Conservation (phyloP, 352 stramenopile species). For the Lagenidium giganteum region DNA sequence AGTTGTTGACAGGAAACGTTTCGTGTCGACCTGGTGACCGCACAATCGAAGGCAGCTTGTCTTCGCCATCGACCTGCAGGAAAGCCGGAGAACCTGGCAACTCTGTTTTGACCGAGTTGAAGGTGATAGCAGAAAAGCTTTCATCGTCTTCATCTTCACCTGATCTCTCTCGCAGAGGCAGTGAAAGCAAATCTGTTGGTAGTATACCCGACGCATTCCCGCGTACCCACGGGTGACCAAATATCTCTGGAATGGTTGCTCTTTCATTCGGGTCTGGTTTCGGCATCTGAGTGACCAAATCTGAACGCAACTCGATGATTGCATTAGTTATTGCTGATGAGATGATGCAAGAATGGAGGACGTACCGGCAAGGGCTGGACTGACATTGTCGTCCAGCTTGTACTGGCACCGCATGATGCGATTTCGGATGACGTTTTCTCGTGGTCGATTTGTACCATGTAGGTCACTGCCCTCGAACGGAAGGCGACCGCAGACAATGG, state of each 20-base stretch:
- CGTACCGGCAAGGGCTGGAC: conserved; percentile 45
- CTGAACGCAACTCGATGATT: conserved; percentile 12
- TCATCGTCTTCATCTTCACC: conserved; percentile 39
- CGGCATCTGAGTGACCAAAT: conserved; percentile 77
- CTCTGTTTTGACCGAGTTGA: conserved; percentile 25
- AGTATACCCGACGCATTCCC: conserved; percentile 30
- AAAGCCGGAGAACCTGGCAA: conserved; percentile 18
- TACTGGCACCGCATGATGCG: conserved; percentile 84
- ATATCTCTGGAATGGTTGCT: conserved; percentile 82
- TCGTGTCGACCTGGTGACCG: conserved; percentile 39
- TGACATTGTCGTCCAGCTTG: conserved; percentile 74
- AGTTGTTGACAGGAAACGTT: conserved; percentile 3
- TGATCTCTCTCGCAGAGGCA: conserved; percentile 14
- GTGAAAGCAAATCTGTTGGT: conserved; percentile 14
- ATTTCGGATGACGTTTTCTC: conserved; percentile 81
- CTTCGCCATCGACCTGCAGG: conserved; percentile 23
- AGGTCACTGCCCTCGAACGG: conserved; percentile 83
- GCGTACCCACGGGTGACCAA: conserved; percentile 79
- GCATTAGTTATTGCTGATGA: neutral
- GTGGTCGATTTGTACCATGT: conserved; percentile 61
- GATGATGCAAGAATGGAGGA: neutral
- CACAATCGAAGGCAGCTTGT: conserved; percentile 59
- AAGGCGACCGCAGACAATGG: conserved; percentile 73
- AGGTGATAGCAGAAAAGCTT: conserved; percentile 47
- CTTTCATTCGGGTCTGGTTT: conserved; percentile 76